These are phyloP conservation scores for Beauveria asiatica DNA, from an alignment of 2,329 filamentous ascomycete species.

Conservation along the genomic window DNA sequence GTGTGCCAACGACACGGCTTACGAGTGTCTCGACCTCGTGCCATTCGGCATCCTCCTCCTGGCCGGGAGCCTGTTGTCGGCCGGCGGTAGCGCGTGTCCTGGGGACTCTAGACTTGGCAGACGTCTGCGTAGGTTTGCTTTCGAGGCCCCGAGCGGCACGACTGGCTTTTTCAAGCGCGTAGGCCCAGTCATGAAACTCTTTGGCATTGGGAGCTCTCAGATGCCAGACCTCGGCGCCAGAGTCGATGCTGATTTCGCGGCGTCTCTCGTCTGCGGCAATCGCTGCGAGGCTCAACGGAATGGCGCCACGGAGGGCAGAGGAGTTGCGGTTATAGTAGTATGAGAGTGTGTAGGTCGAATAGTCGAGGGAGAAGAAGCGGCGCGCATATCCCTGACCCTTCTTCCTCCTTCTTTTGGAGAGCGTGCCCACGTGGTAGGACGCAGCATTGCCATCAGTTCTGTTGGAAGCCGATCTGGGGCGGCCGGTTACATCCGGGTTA, in stretches of 20 bases:
- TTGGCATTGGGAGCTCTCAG: slow-evolving; percentile 71
- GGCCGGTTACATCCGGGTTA: slow-evolving; percentile 36
- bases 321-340: slow-evolving; percentile 96
- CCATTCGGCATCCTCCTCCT: slow-evolving; percentile 75
- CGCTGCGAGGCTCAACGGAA: slow-evolving; percentile 83
- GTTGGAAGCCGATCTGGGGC: slow-evolving; percentile 43
- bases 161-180: slow-evolving; percentile 75
- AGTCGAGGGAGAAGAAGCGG: slow-evolving; percentile 93
- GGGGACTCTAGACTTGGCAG: slow-evolving; percentile 11
- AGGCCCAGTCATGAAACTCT: slow-evolving; percentile 83
- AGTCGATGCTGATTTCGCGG: slow-evolving; percentile 92
- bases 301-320: slow-evolving; percentile 82
- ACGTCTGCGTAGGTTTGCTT: slow-evolving; percentile 26
- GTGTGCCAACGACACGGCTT: slow-evolving; percentile 74
- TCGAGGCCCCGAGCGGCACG: slow-evolving; percentile 47
- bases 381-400: slow-evolving; percentile 88
- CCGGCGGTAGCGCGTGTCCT: slow-evolving; percentile 14
- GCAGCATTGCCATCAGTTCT: slow-evolving; percentile 37
- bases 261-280: slow-evolving; percentile 83
- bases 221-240: slow-evolving; percentile 95
- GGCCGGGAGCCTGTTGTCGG: slow-evolving; percentile 22
- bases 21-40: slow-evolving; percentile 76
- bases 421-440: slow-evolving; percentile 62
- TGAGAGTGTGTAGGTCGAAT: slow-evolving; percentile 84
- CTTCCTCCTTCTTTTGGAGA: slow-evolving; percentile 88